Evolutionary conservation across 2,329 filamentous ascomycete species (phyloP).

Genomic region (Xylaria sp.): DNA sequence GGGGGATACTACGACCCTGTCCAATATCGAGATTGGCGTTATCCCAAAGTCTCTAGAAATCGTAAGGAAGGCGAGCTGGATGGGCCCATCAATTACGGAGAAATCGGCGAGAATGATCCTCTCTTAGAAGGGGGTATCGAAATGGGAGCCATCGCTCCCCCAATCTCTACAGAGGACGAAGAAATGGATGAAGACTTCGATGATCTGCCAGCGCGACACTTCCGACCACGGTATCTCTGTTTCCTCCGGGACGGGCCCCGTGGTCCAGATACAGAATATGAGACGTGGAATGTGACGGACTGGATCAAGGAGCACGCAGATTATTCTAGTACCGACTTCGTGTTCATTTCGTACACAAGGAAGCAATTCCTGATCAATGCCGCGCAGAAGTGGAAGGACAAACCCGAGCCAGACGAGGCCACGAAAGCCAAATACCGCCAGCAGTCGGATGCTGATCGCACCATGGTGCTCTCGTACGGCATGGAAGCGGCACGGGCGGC

Average conservation of each 20-base stretch:
- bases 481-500: conserved; percentile 52
- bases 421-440: conserved; percentile 35
- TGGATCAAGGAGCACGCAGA: conserved; percentile 40
- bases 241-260: conserved; percentile 38
- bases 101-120: conserved; percentile 3
- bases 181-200: conserved; percentile 22
- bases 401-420: conserved; percentile 32
- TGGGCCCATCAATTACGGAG: background rate
- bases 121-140: conserved; percentile 18
- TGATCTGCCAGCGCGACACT: conserved; percentile 27
- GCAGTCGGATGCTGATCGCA: conserved; percentile 41
- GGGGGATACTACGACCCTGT: conserved; percentile 30
- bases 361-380: conserved; percentile 52
- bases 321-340: conserved; percentile 47
- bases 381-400: conserved; percentile 32
- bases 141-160: background rate
- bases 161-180: background rate
- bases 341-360: conserved; percentile 56
- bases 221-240: conserved; percentile 41
- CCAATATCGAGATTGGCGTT: conserved; percentile 26
- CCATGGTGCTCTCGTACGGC: conserved; percentile 50
- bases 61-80: conserved; percentile 4
- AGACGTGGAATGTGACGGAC: conserved; percentile 43
- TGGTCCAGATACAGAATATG: conserved; percentile 18
- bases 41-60: conserved; percentile 30